phyloP scores from a whole-genome alignment of 1,284 basidiomycete genomes.

The Rhodotorula sp. region DNA sequence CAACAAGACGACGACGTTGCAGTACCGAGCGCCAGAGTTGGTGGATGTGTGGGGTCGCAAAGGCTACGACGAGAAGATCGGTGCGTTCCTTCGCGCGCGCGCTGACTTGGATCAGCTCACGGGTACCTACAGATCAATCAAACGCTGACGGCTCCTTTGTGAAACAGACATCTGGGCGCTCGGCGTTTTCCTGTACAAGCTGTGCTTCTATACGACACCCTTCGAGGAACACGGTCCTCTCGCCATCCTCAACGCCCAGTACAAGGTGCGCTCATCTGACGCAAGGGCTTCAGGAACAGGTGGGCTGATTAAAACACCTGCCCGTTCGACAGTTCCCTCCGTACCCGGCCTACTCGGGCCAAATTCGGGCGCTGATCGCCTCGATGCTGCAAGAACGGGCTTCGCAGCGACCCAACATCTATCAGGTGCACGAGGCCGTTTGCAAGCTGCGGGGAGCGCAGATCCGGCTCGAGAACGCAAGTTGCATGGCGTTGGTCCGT shows the following conservation, averaged over 20 bases:
- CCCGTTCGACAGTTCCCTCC: slow-evolving; percentile 62
- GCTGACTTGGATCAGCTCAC: neutral
- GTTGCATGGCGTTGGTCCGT: neutral
- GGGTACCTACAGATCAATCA: too few species aligned
- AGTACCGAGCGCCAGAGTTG: slow-evolving; percentile 87
- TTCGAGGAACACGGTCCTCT: slow-evolving; percentile 88
- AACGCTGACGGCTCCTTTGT: neutral
- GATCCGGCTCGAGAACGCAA: slow-evolving; percentile 39
- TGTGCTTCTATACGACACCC: slow-evolving; percentile 98
- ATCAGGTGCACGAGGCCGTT: slow-evolving; percentile 46
- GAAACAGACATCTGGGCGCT: slow-evolving; percentile 70
- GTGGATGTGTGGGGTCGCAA: slow-evolving; percentile 83
- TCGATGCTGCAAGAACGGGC: slow-evolving; percentile 44
- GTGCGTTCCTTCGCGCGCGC: slow-evolving; percentile 46
- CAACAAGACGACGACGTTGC: slow-evolving; percentile 56
- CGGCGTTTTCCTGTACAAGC: slow-evolving; percentile 74
- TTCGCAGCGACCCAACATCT: slow-evolving; percentile 45
- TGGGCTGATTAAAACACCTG: slow-evolving; percentile 10
- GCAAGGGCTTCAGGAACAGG: neutral
- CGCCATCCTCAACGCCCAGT: slow-evolving; percentile 95
- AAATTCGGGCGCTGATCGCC: slow-evolving; percentile 83
- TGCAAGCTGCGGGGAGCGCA: slow-evolving; percentile 44
- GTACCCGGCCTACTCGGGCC: slow-evolving; percentile 85
- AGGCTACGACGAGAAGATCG: slow-evolving; percentile 84
- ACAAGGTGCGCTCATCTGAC: slow-evolving; percentile 56